Base-by-base conservation (phyloP, 352 stramenopile species). In the Albugo candida region DNA sequence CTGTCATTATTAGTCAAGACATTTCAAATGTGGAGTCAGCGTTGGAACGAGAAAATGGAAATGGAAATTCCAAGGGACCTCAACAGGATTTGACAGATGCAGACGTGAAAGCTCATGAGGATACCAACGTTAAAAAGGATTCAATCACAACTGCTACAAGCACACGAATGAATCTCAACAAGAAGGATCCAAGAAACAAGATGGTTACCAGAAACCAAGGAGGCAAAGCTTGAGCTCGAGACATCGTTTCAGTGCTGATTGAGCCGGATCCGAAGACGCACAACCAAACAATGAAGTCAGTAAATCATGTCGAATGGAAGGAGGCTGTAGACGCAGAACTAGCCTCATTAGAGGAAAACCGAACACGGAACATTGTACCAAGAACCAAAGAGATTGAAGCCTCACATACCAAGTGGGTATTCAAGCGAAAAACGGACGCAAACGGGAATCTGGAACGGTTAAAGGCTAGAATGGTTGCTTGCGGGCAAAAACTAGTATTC, bases 11-110 rank as follows among this genome's bases (percentile, higher is more conserved):
- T 19, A 43, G 3, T 43, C 38, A 43, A 8, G 3, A 43, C 8
- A 8, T 43, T 10, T 10, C 17, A 8, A 43, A 43, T 21, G 17
- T 43, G 17, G 8, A 24, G 38, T 2, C 38, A 8, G 8, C 8
- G 17, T 43, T 43, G 2, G 59, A 49, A 0, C 41, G 56, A 16
- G 42, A 58, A 31, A 48, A 57, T 2, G 24, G n/a, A n/a, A n/a
- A n/a, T n/a, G n/a, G 8, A 31, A 31, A n/a, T n/a, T n/a, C 24
- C 8, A 3, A 31, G 24, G 24, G 3, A 10, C 8, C 3, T 31
- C 24, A 8, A 31, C 3, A 10, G 8, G 24, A 31, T 8, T 10
- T 31, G 24, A 10, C 24, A 31, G 3, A 3, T 31, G 24, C 24
- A 31, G 24, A 31, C 8, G 8, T 3, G 24, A 8, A 3, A 31